A percentile compares a stretch with the other conserved stretches of the same genome.
These are phyloP conservation scores for Dothistroma pini DNA, from an alignment of 2,329 filamentous ascomycete species.

Conservation along the genomic window DNA sequence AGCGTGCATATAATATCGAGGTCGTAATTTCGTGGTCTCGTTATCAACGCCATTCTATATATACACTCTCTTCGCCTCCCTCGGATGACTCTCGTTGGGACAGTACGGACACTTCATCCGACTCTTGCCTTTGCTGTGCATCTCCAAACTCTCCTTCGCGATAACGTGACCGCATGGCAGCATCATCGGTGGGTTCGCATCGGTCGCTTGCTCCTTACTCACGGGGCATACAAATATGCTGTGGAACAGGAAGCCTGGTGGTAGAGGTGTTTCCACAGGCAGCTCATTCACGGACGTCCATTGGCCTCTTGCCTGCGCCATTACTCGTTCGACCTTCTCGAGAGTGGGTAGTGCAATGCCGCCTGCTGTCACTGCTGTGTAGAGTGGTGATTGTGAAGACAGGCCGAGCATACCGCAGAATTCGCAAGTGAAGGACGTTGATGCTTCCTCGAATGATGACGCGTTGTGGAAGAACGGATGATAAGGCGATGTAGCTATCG, in stretches of 20 bases:
- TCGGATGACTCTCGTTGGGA: slow-evolving; percentile 73
- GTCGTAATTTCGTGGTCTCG: background rate
- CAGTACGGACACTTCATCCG: slow-evolving; percentile 97
- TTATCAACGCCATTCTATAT: slow-evolving; percentile 21
- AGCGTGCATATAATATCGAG: background rate
- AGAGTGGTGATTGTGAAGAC: slow-evolving; percentile 86
- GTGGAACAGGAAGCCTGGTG: slow-evolving; percentile 71
- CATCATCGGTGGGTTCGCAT: slow-evolving; percentile 93
- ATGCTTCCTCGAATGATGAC: slow-evolving; percentile 75
- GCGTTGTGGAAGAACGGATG: slow-evolving; percentile 69
- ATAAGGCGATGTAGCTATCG: slow-evolving; percentile 76
- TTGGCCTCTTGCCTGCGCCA: slow-evolving; percentile 84
- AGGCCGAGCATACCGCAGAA: slow-evolving; percentile 91
- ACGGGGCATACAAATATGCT: slow-evolving; percentile 98
- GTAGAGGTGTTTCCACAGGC: slow-evolving; percentile 66
- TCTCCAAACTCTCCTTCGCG: slow-evolving; percentile 75
- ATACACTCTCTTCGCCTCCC: slow-evolving; percentile 68
- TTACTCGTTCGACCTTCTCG: slow-evolving; percentile 82
- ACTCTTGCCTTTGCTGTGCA: slow-evolving; percentile 66
- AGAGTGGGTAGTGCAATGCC: slow-evolving; percentile 86
- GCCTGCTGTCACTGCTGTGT: slow-evolving; percentile 87
- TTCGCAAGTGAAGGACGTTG: slow-evolving; percentile 71
- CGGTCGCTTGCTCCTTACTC: slow-evolving; percentile 92
- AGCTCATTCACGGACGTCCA: slow-evolving; percentile 93
- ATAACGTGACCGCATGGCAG: slow-evolving; percentile 94